These are phyloP conservation scores for Debaryomyces singareniensis DNA, from an alignment of 1,139 yeast genomes.

Conservation along the genomic window DNA sequence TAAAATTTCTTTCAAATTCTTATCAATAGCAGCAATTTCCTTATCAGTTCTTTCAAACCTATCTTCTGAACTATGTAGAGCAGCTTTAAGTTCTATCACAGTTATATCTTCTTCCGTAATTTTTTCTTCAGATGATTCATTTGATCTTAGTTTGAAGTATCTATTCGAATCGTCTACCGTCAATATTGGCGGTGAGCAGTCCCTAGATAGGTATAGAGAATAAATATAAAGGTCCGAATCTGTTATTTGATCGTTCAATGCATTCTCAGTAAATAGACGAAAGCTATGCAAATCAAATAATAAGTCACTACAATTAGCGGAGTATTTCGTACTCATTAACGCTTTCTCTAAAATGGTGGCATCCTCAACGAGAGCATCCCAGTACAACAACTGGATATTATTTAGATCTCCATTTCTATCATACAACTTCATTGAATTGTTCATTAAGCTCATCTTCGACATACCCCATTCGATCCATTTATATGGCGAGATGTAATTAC, in stretches of 20 bases:
- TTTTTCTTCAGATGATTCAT: conserved; percentile 2
- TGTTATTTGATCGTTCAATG: conserved; percentile 8
- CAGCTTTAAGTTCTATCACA: conserved; percentile 18
- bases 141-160: conserved; percentile 18
- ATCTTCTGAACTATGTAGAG: conserved; percentile 13
- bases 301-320: neutral
- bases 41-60: conserved; percentile 15
- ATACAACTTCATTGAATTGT: conserved; percentile 5
- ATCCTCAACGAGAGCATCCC: neutral
- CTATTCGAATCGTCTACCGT: conserved; percentile 8
- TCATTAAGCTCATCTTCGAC: conserved; percentile 6
- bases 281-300: conserved; percentile 16
- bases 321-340: neutral
- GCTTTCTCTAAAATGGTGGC: neutral
- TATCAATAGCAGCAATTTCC: conserved; percentile 17
- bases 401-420: conserved; percentile 8
- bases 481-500: neutral
- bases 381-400: neutral
- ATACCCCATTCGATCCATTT: conserved; percentile 1
- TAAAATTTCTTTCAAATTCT: conserved; percentile 9
- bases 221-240: conserved; percentile 19
- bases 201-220: conserved; percentile 21
- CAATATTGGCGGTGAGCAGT: conserved; percentile 11
- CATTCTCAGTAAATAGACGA: conserved; percentile 8
- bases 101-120: conserved; percentile 26